Conservation (phyloP, 768 basidiomycete genomes). For the Rhodocollybia butyracea region DNA sequence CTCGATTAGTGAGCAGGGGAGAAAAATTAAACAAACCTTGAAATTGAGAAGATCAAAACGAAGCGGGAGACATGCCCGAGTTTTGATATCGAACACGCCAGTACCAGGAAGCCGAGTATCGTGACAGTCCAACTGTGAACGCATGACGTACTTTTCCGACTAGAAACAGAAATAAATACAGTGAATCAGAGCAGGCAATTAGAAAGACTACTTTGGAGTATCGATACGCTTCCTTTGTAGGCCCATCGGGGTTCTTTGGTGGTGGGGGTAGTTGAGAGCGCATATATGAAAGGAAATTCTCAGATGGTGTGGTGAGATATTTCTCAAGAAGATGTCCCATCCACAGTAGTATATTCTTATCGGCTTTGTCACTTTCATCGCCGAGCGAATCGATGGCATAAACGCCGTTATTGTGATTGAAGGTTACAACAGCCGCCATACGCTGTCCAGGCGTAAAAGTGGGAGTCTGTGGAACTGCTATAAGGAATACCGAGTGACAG, state of each 20-base stretch:
- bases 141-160: conserved; percentile 76
- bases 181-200: not conserved
- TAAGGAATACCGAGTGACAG: not conserved
- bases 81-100: conserved; percentile 96
- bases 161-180: conserved; percentile 16
- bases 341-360: conserved; percentile 74
- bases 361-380: conserved; percentile 33
- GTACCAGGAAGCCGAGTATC: conserved; percentile 81
- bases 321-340: conserved; percentile 89
- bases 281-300: conserved; percentile 58
- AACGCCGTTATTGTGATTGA: conserved; percentile 63
- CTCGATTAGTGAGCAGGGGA: not conserved
- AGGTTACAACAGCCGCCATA: conserved; percentile 66
- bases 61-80: conserved; percentile 80
- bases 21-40: conserved; percentile 37
- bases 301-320: conserved; percentile 65
- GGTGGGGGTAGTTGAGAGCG: conserved; percentile 33
- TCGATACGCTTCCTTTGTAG: conserved; percentile 72
- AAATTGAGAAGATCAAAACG: conserved; percentile 85
- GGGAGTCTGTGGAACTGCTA: conserved; percentile 36
- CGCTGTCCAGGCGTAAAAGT: conserved; percentile 77
- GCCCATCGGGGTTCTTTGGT: conserved; percentile 24
- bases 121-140: conserved; percentile 90
- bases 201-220: conserved; percentile 63
- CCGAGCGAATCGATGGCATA: conserved; percentile 65